Conservation (phyloP, 257 asterid species). For the Cordia subcordata region DNA sequence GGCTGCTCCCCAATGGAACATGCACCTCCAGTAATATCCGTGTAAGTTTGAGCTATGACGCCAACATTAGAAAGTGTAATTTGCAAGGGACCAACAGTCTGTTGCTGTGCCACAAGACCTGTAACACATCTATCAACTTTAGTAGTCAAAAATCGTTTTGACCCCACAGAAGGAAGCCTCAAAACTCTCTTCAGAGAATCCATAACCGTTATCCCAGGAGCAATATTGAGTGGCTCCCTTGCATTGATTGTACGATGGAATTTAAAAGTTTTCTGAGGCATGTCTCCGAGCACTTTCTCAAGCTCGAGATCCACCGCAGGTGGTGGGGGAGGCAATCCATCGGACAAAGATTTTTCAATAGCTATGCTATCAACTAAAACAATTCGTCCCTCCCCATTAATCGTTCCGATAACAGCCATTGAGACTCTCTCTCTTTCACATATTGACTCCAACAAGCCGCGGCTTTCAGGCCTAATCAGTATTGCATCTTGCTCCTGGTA, state of each 20-base stretch:
- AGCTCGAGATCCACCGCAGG: conserved; percentile 97
- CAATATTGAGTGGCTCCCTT: conserved; percentile 75
- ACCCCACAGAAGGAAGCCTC: conserved; percentile 86
- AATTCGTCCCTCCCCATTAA: conserved; percentile 76
- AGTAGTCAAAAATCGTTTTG: conserved; percentile 85
- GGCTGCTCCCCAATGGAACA: conserved; percentile 95
- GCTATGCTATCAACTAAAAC: conserved; percentile 64
- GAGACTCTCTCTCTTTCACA: conserved; percentile 89
- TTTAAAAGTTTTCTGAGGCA: conserved; percentile 92
- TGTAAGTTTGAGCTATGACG: conserved; percentile 77
- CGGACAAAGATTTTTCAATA: conserved; percentile 36
- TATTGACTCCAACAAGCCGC: conserved; percentile 45
- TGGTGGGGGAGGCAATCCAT: conserved; percentile 66
- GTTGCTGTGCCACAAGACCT: conserved; percentile 97
- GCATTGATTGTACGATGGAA: conserved; percentile 46
- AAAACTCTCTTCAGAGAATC: conserved; percentile 75
- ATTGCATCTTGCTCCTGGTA: conserved; percentile 99
- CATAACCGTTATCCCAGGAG: conserved; percentile 60
- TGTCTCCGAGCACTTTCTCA: conserved; percentile 94
- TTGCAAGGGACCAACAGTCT: conserved; percentile 95
- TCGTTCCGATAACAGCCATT: conserved; percentile 85
- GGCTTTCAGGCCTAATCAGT: conserved; percentile 86
- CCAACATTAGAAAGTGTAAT: conserved; percentile 85
- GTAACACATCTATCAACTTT: conserved; percentile 95
- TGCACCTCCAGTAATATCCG: conserved; percentile 82